A percentile compares a stretch with the other conserved stretches of the same genome.
Conservation (phyloP, 306 rosid species). For the Prunus dulcis region DNA sequence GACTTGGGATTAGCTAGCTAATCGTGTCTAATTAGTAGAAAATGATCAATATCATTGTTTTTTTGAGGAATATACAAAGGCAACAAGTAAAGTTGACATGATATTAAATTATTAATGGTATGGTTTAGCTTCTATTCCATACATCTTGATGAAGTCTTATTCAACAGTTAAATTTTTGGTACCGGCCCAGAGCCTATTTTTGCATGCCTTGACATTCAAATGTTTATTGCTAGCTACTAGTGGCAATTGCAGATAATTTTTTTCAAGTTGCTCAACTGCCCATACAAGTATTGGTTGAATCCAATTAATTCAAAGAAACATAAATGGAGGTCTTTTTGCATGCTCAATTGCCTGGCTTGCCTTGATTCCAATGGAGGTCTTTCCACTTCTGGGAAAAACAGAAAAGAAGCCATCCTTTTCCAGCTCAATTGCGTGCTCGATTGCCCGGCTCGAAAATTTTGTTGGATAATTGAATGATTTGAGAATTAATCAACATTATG, state of each 20-base stretch:
- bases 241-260: not conserved
- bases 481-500: not conserved
- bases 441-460: not conserved
- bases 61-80: not conserved
- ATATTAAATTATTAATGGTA: not conserved
- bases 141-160: no score
- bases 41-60: not conserved
- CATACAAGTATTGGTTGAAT: not conserved
- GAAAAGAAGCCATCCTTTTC: not conserved
- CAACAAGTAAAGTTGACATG: not conserved
- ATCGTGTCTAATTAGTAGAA: not conserved
- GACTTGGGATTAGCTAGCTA: no score
- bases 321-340: not conserved
- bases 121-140: not conserved
- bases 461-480: not conserved
- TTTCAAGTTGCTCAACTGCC: not conserved
- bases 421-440: no score
- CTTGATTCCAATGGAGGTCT: not conserved
- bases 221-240: not conserved
- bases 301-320: not conserved
- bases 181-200: not conserved
- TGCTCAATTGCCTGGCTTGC: not conserved
- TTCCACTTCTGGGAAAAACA: not conserved
- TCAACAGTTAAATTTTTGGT: not conserved
- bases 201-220: not conserved